These are phyloP conservation scores for Tardiomyces blankii DNA, from an alignment of 1,139 yeast species.

Conservation along the genomic window DNA sequence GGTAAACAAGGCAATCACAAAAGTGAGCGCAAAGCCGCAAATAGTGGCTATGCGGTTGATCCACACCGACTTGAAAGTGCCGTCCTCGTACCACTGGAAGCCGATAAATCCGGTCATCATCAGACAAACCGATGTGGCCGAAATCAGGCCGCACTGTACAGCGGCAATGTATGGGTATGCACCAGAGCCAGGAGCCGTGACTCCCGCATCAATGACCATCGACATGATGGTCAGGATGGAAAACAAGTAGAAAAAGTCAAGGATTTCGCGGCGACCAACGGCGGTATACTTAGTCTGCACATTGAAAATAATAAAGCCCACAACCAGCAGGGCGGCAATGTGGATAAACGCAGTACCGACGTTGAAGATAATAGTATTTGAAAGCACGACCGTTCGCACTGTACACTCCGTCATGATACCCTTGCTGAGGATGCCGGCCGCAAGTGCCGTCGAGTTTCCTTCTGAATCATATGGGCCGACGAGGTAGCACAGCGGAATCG, in stretches of 20 bases:
- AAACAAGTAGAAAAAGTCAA: slow-evolving; percentile 55
- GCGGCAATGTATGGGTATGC: slow-evolving; percentile 78
- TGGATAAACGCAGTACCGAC: slow-evolving; percentile 85
- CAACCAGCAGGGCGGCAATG: slow-evolving; percentile 55
- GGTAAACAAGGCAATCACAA: slow-evolving; percentile 57
- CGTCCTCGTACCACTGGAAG: slow-evolving; percentile 92
- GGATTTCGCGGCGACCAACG: slow-evolving; percentile 81
- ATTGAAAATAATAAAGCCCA: slow-evolving; percentile 65
- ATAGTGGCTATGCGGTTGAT: slow-evolving; percentile 38
- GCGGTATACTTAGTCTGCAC: slow-evolving; percentile 84
- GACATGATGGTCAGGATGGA: slow-evolving; percentile 50
- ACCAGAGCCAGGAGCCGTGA: slow-evolving; percentile 70
- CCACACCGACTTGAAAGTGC: slow-evolving; percentile 56
- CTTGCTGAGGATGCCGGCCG: slow-evolving; percentile 24
- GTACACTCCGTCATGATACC: slow-evolving; percentile 75
- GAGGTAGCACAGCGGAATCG: slow-evolving; percentile 71
- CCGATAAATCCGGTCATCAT: slow-evolving; percentile 69
- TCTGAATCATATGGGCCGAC: slow-evolving; percentile 32
- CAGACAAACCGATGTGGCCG: slow-evolving; percentile 59
- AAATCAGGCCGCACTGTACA: slow-evolving; percentile 61
- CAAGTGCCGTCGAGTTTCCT: slow-evolving; percentile 16
- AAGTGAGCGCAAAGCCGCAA: slow-evolving; percentile 39
- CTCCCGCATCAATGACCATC: slow-evolving; percentile 83
- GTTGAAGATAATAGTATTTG: slow-evolving; percentile 85
- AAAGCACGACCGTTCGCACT: slow-evolving; percentile 74